Percentiles rank a stretch among this genome's conserved stretches.
Evolutionary conservation across 345 rosid species (phyloP).

Genomic region (Abelmoschus esculentus): DNA sequence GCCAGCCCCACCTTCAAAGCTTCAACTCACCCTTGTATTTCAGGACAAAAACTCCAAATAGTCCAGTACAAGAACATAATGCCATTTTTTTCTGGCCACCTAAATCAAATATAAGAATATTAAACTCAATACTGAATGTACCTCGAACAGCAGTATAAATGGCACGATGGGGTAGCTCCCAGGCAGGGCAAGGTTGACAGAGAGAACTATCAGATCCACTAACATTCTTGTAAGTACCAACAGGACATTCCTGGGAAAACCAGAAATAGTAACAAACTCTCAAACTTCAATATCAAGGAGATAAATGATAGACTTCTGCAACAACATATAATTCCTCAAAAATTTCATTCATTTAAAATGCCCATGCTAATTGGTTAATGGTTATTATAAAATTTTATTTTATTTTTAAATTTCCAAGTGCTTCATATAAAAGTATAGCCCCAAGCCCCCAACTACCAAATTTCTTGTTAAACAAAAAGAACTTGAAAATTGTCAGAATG

Average conservation of each 20-base stretch:
- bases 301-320: background rate
- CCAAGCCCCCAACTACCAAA: background rate
- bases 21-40: background rate
- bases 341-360: too few relatives aligned
- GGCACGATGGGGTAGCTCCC: constrained; percentile 86
- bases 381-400: too few relatives aligned
- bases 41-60: background rate
- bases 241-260: constrained; percentile 72
- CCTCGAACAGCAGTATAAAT: constrained; percentile 74
- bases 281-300: background rate
- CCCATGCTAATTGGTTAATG: too few relatives aligned
- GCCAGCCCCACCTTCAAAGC: background rate
- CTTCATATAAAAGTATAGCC: background rate
- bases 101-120: background rate
- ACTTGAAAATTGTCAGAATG: background rate
- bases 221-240: constrained; percentile 82
- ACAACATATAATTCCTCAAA: too few relatives aligned
- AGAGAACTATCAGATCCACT: constrained; percentile 78
- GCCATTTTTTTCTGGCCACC: background rate
- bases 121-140: constrained; percentile 16
- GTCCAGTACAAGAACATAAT: background rate
- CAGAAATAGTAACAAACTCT: background rate
- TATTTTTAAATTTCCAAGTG: background rate
- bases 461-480: background rate
- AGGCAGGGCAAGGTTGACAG: constrained; percentile 66